Evolutionary conservation across 2,329 filamentous ascomycete genomes (phyloP).

Genomic region (Arthroderma sp.): DNA sequence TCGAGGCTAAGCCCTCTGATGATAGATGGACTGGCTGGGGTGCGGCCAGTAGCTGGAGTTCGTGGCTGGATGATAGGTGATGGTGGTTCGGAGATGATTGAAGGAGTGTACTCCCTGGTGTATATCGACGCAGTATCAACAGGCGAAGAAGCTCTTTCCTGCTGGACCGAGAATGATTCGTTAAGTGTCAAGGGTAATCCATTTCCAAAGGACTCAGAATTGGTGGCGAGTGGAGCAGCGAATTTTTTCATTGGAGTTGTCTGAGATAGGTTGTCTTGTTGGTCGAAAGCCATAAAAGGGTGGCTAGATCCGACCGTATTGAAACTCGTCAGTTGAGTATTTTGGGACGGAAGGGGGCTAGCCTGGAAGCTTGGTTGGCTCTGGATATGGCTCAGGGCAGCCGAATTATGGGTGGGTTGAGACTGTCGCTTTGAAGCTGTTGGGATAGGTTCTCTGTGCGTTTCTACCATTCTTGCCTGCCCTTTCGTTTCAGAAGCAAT

Average conservation of each 20-base stretch:
- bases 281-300: too few species aligned
- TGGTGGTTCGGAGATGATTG: slow-evolving; percentile 9
- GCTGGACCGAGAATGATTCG: too few species aligned
- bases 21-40: slow-evolving; percentile 9
- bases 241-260: too few species aligned
- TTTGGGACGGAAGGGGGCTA: too few species aligned
- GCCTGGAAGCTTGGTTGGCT: neutral
- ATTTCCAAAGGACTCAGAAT: slow-evolving; percentile 6
- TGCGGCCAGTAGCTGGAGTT: neutral
- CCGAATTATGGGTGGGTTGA: neutral
- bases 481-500: neutral
- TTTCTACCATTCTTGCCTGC: too few species aligned
- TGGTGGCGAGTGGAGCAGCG: slow-evolving; percentile 5
- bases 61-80: slow-evolving; percentile 6
- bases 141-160: neutral
- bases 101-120: slow-evolving; percentile 8
- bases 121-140: slow-evolving; percentile 1
- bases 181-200: too few species aligned
- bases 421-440: too few species aligned
- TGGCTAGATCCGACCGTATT: too few species aligned
- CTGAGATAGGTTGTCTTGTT: too few species aligned
- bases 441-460: too few species aligned
- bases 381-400: neutral
- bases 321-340: too few species aligned
- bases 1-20: slow-evolving; percentile 7